Base-by-base conservation (phyloP, 192 early-diverging fungal genomes). In the Phycomyces nitens region DNA sequence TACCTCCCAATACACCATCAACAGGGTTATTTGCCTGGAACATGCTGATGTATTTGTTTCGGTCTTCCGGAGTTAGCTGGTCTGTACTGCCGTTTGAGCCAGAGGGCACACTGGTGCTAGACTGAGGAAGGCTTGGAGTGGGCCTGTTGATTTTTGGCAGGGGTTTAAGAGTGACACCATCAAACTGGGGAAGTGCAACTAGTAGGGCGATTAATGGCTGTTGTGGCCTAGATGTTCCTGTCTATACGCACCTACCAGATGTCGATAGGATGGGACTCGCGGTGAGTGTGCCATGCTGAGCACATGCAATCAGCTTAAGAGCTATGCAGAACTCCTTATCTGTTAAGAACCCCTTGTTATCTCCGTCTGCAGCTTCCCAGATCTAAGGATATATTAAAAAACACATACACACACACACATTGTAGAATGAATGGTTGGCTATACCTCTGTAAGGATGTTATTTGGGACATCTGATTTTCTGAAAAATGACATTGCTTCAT, bases 231-330 rank as follows among this genome's bases (percentile, higher is more conserved):
- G 44, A 18, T 12, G 5, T 60, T 14, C 27, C 54, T 38, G 16
- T 38, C 54, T 29, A 15, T 39, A 53, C 18, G 8, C 38, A 52
- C 62, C 21, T 53, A 70, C 68, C 61, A 27, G 44, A 15, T n/a
- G 61, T 64, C n/a, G 47, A 42, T 39, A 68, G 40, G 40, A 70
- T 60, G 27, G 68, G 60, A 14, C 38, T 40, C 12, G 55, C 53
- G 2, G 60, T 62, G 14, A 62, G n/a, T 22, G 87, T 81, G 22
- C 89, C 89, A 49, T 80, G 81, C 71, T 98, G 96, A 20, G 84
- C 89, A 47, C 93, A 78, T 9, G 93, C 90, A 69, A 98, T 95
- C 60, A 95, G 76, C 69, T 96, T 98, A 63, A 96, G 67, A 7
- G 90, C 90, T 20, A 88, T 83, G 59, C 73, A 80, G 74, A 98